phyloP scores from a whole-genome alignment of 2,329 filamentous ascomycete genomes.

The Aspergillus vadensis region DNA sequence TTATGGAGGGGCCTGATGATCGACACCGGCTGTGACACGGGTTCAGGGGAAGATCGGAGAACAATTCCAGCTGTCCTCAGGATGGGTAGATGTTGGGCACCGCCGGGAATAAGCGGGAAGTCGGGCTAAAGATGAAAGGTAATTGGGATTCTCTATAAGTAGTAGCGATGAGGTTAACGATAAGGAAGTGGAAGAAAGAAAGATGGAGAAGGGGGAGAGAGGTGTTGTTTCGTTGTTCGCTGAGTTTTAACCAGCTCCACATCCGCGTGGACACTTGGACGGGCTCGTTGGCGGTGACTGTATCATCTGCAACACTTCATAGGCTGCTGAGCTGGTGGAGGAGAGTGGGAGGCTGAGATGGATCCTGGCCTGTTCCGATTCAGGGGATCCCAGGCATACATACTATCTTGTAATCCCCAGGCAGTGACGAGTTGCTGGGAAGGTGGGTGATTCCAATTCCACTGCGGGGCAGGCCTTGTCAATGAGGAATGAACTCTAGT shows the following conservation, averaged over 20 bases:
- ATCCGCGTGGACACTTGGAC: slow-evolving; percentile 1
- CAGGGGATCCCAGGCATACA: neutral
- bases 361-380: neutral
- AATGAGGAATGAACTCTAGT: too few relatives aligned
- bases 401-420: neutral
- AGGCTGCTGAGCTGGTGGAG: neutral
- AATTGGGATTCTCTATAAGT: neutral
- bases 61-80: neutral
- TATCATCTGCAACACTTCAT: neutral
- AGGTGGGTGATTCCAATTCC: too few relatives aligned
- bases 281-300: neutral
- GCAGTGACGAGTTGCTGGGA: neutral
- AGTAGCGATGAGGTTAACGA: neutral
- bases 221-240: neutral
- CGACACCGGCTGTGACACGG: neutral
- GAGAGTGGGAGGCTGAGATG: neutral
- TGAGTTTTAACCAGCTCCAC: slow-evolving; percentile 2
- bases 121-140: neutral
- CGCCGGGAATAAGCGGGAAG: neutral
- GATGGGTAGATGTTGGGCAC: neutral
- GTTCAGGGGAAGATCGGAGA: neutral
- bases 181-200: neutral
- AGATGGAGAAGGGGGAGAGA: neutral
- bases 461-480: too few relatives aligned
- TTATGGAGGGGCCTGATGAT: neutral